These are phyloP conservation scores for Pyrenula massariospora DNA, from an alignment of 495 filamentous ascomycete genomes.

Conservation along the genomic window DNA sequence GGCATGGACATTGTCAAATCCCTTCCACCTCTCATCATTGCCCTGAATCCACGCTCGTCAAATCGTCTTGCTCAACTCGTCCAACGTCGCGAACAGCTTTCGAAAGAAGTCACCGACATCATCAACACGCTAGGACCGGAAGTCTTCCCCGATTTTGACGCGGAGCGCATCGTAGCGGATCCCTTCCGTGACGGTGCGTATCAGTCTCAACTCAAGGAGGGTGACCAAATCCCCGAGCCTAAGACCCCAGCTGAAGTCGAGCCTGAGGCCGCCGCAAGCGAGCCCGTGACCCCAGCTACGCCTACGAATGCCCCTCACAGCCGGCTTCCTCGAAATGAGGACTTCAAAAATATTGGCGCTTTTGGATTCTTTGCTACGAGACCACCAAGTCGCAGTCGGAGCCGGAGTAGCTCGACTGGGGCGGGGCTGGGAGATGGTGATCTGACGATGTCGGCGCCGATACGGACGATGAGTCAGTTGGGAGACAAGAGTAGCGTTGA, in stretches of 20 bases:
- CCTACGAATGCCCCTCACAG: slow-evolving; percentile 25
- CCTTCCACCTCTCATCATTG: slow-evolving; percentile 79
- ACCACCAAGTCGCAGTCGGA: slow-evolving; percentile 61
- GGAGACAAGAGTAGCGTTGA: slow-evolving; percentile 62
- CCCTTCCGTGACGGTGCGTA: slow-evolving; percentile 31
- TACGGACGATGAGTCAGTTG: slow-evolving; percentile 63
- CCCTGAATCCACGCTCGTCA: slow-evolving; percentile 68
- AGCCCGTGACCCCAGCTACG: slow-evolving; percentile 7
- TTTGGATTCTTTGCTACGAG: slow-evolving; percentile 83
- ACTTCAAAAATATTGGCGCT: slow-evolving; percentile 74
- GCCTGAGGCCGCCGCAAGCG: slow-evolving; percentile 4
- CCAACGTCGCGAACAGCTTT: slow-evolving; percentile 57
- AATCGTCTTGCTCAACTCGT: slow-evolving; percentile 77
- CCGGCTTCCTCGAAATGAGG: slow-evolving; percentile 76
- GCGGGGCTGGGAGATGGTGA: slow-evolving; percentile 25
- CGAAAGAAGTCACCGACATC: slow-evolving; percentile 71
- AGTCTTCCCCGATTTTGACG: slow-evolving; percentile 92
- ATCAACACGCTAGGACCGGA: slow-evolving; percentile 96
- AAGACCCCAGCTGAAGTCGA: slow-evolving; percentile 11
- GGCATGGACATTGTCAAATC: slow-evolving; percentile 99
- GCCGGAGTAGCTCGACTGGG: slow-evolving; percentile 45
- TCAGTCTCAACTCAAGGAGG: slow-evolving; percentile 15
- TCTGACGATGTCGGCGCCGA: slow-evolving; percentile 43
- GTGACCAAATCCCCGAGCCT: slow-evolving; percentile 11
- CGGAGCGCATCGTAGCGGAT: slow-evolving; percentile 62